Conservation (phyloP, 305 asterid genomes). For the Fraxinus ornus region DNA sequence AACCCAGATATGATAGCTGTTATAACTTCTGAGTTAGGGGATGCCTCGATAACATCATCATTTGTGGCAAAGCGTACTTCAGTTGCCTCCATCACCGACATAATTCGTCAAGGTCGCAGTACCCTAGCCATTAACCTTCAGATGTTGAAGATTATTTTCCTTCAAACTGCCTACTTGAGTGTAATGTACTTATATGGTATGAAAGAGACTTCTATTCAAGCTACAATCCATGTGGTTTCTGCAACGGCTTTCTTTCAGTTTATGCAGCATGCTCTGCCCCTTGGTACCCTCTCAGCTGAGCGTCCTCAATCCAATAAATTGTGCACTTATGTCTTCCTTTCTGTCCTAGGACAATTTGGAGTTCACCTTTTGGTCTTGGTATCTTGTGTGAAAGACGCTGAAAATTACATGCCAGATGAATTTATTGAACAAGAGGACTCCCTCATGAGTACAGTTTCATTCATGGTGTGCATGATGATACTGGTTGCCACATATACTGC, state of each 20-base stretch:
- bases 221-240: constrained; percentile 89
- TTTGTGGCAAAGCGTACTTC: constrained; percentile 95
- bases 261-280: constrained; percentile 88
- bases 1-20: constrained; percentile 30
- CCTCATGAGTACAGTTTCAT: constrained; percentile 87
- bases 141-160: constrained; percentile 96
- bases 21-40: constrained; percentile 86
- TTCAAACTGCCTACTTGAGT: constrained; percentile 87
- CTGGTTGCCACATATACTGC: constrained; percentile 96
- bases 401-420: constrained; percentile 90
- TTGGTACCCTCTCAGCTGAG: constrained; percentile 77
- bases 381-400: constrained; percentile 80
- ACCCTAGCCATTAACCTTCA: constrained; percentile 94
- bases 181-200: constrained; percentile 94
- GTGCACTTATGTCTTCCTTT: constrained; percentile 80
- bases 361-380: constrained; percentile 74
- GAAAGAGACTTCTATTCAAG: constrained; percentile 83
- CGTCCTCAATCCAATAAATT: constrained; percentile 92
- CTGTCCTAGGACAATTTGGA: constrained; percentile 83
- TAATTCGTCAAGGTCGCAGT: constrained; percentile 95
- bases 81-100: constrained; percentile 77
- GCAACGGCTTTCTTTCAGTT: constrained; percentile 90
- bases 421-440: constrained; percentile 85
- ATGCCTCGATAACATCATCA: constrained; percentile 96
- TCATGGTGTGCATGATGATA: constrained; percentile 93